These are phyloP conservation scores for Hygrocybe punicea DNA, from an alignment of 768 basidiomycete species.

Conservation along the genomic window DNA sequence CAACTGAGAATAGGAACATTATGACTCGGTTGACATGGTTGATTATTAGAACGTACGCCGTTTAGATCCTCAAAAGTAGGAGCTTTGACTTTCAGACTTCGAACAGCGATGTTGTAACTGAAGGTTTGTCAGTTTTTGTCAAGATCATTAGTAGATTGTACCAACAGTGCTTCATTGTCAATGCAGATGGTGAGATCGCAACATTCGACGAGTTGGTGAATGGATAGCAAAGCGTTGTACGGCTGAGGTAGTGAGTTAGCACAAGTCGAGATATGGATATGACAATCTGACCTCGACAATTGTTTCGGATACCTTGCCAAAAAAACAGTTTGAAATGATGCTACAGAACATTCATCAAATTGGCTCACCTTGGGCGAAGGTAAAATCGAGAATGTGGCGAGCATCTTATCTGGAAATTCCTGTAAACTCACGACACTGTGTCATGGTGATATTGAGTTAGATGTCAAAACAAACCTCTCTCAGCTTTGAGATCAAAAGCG, in stretches of 20 bases:
- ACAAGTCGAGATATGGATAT: conserved; percentile 37
- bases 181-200: conserved; percentile 81
- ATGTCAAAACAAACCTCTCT: conserved; percentile 54
- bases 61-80: conserved; percentile 71
- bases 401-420: conserved; percentile 57
- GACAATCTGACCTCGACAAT: conserved; percentile 58
- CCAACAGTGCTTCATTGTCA: conserved; percentile 83
- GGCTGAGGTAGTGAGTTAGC: conserved; percentile 61
- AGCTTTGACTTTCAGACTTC: conserved; percentile 59
- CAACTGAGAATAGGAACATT: conserved; percentile 39
- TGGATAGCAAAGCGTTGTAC: conserved; percentile 80
- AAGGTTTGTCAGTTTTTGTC: neutral
- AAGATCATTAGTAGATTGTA: neutral
- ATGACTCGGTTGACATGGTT: neutral
- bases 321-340: neutral
- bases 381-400: conserved; percentile 52
- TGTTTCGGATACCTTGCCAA: conserved; percentile 48
- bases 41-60: conserved; percentile 40
- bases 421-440: conserved; percentile 18
- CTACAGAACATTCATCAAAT: neutral
- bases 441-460: conserved; percentile 8
- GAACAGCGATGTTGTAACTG: conserved; percentile 70
- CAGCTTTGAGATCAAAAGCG: conserved; percentile 74
- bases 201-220: conserved; percentile 88
- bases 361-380: conserved; percentile 48